Base-by-base conservation (phyloP, 345 rosid genomes). In the Citrus cavaleriei region DNA sequence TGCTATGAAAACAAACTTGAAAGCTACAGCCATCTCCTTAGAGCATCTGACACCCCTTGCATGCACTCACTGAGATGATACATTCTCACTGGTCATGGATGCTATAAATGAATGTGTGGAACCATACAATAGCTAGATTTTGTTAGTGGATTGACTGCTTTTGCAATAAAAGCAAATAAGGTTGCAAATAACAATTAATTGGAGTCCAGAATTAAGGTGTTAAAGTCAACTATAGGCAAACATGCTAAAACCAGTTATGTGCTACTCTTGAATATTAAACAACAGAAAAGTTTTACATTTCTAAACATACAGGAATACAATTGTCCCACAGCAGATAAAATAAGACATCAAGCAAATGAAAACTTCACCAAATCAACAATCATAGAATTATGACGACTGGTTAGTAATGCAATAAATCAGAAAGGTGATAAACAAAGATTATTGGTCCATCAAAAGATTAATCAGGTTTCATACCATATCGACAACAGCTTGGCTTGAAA, bases 401-500 rank as follows among this genome's bases (percentile, higher is more conserved):
- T 58, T 34, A 63, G 55, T 10, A 57, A 62, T n/a, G 61, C 49
- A 76, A 59, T 65, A 61, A 40, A 78, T 22, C n/a, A 18, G 34
- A 27, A 58, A 28, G 49, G 59, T 70, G 42, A 74, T 19, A 58
- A 34, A 34, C 1, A 18, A 74, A 38, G 58, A 46, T 68, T 38
- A 58, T 49, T 68, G 60, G 73, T 18, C 24, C 46, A 59, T 25
- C 40, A 8, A 57, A 64, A 61, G 28, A 62, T n/a, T 40, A 51
- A 13, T 65, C 3, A 54, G 22, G 60, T 28, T 10, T 59, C 67
- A 75, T 93, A 96, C 99, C 98, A 93, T 89, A 86, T 93, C 85
- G 35, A 94, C 93, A 82, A 94, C 97, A 18, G 89, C 86, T 83
- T 93, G 98, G 86, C 98, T 96, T 24, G 97, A 88, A 78, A 96